Percentiles rank a stretch among this genome's conserved stretches.
These are phyloP conservation scores for Yamadazyma kitorensis DNA, from an alignment of 805 yeast species.

Conservation along the genomic window DNA sequence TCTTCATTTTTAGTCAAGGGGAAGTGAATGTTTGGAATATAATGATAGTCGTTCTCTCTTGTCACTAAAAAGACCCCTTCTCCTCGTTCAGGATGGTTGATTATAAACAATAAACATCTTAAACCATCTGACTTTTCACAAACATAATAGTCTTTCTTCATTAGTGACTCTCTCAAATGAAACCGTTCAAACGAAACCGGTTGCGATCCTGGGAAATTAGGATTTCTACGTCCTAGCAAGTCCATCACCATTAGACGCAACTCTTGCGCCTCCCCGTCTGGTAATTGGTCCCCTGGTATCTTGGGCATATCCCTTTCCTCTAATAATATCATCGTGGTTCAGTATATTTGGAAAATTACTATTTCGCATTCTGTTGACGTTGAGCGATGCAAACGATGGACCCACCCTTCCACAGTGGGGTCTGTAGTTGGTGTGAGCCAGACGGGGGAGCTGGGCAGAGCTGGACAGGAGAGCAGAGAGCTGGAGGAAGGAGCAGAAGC, in stretches of 20 bases:
- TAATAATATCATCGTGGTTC: too few relatives aligned
- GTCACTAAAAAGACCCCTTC: conserved; percentile 90
- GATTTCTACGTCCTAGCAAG: conserved; percentile 51
- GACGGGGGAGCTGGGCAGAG: too few relatives aligned
- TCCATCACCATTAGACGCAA: conserved; percentile 67
- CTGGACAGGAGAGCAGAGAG: too few relatives aligned
- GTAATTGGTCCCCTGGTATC: conserved; percentile 81
- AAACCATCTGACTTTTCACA: conserved; percentile 97
- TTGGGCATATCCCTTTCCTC: conserved; percentile 64
- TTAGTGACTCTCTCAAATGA: conserved; percentile 63
- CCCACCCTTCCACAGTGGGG: too few relatives aligned
- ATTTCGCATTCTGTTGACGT: too few relatives aligned
- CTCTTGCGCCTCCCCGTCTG: conserved; percentile 66
- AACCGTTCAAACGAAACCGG: conserved; percentile 85
- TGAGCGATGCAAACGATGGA: too few relatives aligned
- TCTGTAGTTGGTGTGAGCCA: too few relatives aligned
- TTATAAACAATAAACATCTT: conserved; percentile 70
- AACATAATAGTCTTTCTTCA: conserved; percentile 78
- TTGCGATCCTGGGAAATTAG: conserved; percentile 87
- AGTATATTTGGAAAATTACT: too few relatives aligned
- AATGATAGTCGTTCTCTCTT: conserved; percentile 81
- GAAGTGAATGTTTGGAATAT: conserved; percentile 81
- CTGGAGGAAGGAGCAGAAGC: too few relatives aligned
- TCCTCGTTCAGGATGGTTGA: conserved; percentile 67
- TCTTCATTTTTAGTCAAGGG: conserved; percentile 50